Conservation (phyloP, 192 early-diverging fungal genomes). For the Chytriomyces hyalinus region DNA sequence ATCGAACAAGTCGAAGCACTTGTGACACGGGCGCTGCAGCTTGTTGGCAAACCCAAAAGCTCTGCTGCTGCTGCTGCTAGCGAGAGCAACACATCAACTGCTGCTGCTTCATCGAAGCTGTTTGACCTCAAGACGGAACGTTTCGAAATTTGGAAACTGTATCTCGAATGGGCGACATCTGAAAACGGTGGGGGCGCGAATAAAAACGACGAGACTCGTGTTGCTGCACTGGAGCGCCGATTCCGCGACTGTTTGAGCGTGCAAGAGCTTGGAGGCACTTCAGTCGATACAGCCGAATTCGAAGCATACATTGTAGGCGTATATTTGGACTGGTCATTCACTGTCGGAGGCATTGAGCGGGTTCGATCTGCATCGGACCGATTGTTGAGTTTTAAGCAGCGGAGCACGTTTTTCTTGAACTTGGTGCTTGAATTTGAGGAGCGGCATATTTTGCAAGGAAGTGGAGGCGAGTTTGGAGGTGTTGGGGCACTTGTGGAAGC, state of each 20-base stretch:
- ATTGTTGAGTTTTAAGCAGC: conserved; percentile 61
- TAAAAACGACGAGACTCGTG: conserved; percentile 41
- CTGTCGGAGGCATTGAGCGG: conserved; percentile 38
- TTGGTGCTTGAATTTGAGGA: conserved; percentile 68
- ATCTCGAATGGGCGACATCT: conserved; percentile 41
- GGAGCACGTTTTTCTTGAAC: conserved; percentile 65
- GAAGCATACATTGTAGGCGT: conserved; percentile 59
- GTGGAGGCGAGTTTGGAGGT: conserved; percentile 10
- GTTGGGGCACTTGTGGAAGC: neutral
- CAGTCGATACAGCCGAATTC: conserved; percentile 38
- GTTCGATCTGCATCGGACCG: conserved; percentile 57
- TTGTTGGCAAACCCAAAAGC: conserved; percentile 16
- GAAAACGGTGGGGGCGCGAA: conserved; percentile 43
- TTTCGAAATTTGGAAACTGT: conserved; percentile 57
- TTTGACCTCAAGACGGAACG: conserved; percentile 36
- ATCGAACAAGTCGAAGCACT: conserved; percentile 37
- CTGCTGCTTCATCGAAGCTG: neutral
- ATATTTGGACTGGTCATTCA: conserved; percentile 65
- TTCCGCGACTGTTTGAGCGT: conserved; percentile 56
- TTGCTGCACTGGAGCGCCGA: conserved; percentile 51
- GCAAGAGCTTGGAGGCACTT: conserved; percentile 50
- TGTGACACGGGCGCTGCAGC: neutral
- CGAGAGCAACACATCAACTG: neutral
- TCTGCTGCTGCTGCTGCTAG: neutral
- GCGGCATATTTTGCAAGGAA: conserved; percentile 9